Evolutionary conservation across 345 rosid species (phyloP), one percentile per base, ranked within the genome.

Genomic region (Psidium guajava): DNA sequence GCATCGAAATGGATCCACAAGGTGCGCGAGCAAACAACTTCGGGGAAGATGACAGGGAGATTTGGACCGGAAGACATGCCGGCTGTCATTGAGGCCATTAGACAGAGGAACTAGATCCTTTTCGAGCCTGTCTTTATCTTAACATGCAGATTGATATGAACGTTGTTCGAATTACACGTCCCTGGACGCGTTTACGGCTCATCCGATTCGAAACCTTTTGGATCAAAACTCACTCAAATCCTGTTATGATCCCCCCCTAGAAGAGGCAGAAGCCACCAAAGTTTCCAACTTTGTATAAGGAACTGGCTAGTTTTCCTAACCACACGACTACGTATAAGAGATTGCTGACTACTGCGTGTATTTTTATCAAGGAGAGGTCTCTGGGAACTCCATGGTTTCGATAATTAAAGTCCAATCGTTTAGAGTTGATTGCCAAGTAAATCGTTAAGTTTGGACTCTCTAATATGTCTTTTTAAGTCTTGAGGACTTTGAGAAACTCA

Each of bases 241-340:
- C 0, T 11, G 28, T 57, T 6, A 2, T 0, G 64, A 5, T 0
- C 2, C 11, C 15, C 64, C 27, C 27, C 73, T 36, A 2, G 73
- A 16, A 51, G 55, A 51, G 55, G 55, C 21, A 15, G 55, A 16
- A 52, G 54, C 9, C 54, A 51, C 54, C 54, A 51, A 51, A 5
- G 55, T 53, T 53, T 53, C 55, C 4, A 6, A 53, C 55, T 16
- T 53, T 18, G 64, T 25, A n/a, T 5, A 27, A 27, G 32, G 3
- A 24, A 27, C 64, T 11, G 28, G 64, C 16, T 25, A 25, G 64
- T 11, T 58, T 25, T 58, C 8, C 64, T 25, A n/a, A 58, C n/a
- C 32, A 12, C 8, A n/a, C 27, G 32, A 58, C 64, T 2, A 58
- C 64, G 5, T n/a, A 5, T 14, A 2, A 25, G 64, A 57, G 28